Percentiles rank a stretch among this genome's conserved stretches.
These are phyloP conservation scores for Arachis stenosperma DNA, from an alignment of 306 rosid genomes.

Conservation along the genomic window DNA sequence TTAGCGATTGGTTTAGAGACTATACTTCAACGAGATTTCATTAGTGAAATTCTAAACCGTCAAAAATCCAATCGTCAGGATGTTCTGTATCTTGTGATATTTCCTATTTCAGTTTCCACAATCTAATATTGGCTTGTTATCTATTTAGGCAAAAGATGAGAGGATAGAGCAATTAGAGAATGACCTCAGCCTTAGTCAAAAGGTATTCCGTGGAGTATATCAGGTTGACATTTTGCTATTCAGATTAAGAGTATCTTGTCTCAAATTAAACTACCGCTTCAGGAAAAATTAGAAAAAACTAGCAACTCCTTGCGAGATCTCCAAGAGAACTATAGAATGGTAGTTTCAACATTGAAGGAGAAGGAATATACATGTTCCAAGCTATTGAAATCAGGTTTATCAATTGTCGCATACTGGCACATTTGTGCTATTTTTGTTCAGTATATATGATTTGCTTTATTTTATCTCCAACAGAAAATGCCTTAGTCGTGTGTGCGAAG, in stretches of 20 bases:
- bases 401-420: slow-evolving; percentile 10
- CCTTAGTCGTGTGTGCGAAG: slow-evolving; percentile 76
- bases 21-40: too few relatives aligned
- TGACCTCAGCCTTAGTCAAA: slow-evolving; percentile 65
- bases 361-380: slow-evolving; percentile 76
- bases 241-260: neutral
- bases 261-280: slow-evolving; percentile 34
- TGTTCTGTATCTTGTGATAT: neutral
- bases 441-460: slow-evolving; percentile 23
- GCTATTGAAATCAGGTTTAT: slow-evolving; percentile 69
- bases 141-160: slow-evolving; percentile 69
- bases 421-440: slow-evolving; percentile 18
- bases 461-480: slow-evolving; percentile 59
- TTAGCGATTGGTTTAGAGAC: too few relatives aligned
- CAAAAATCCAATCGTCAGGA: too few relatives aligned
- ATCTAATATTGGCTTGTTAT: slow-evolving; percentile 28
- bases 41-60: too few relatives aligned
- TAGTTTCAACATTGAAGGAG: slow-evolving; percentile 66
- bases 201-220: slow-evolving; percentile 48
- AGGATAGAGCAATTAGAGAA: slow-evolving; percentile 85
- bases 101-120: slow-evolving; percentile 21
- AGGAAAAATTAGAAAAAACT: slow-evolving; percentile 66
- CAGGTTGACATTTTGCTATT: slow-evolving; percentile 23
- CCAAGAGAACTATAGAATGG: slow-evolving; percentile 61
- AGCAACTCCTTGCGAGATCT: slow-evolving; percentile 68